Percentiles rank a stretch among this genome's conserved stretches.
phyloP scores from a whole-genome alignment of 495 filamentous ascomycete species.

The Viridothelium virens region DNA sequence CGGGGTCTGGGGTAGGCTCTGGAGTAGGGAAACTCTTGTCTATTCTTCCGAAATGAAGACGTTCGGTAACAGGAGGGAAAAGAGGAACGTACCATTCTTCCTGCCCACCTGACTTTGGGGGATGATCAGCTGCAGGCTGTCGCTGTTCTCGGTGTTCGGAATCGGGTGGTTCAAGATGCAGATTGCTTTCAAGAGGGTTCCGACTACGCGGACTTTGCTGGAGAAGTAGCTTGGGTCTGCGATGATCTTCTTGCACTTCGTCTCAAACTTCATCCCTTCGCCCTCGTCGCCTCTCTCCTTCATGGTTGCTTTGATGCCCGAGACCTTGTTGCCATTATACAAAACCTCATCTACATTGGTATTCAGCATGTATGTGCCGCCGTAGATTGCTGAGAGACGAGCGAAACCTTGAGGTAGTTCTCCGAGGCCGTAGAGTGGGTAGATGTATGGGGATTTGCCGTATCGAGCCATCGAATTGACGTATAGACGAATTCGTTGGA shows the following conservation, averaged over 20 bases:
- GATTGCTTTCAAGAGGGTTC: constrained; percentile 89
- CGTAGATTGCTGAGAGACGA: constrained; percentile 93
- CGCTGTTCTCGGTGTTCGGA: constrained; percentile 72
- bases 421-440: constrained; percentile 93
- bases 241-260: constrained; percentile 91
- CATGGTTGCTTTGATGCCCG: constrained; percentile 96
- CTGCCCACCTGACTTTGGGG: constrained; percentile 93
- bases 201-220: constrained; percentile 73
- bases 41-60: neutral
- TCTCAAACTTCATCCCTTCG: constrained; percentile 85
- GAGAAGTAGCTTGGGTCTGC: constrained; percentile 97
- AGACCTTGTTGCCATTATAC: constrained; percentile 72
- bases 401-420: constrained; percentile 98
- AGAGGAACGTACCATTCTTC: constrained; percentile 64
- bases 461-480: constrained; percentile 97
- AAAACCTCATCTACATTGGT: constrained; percentile 82
- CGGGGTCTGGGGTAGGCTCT: no score
- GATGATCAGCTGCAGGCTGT: constrained; percentile 94
- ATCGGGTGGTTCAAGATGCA: constrained; percentile 97
- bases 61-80: neutral
- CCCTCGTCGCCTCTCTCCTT: constrained; percentile 66
- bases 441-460: constrained; percentile 98
- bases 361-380: constrained; percentile 99
- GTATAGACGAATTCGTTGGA: constrained; percentile 89
- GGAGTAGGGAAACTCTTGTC: no score